Conservation (phyloP, 2,329 filamentous ascomycete genomes). For the Nannizzia gypsea region DNA sequence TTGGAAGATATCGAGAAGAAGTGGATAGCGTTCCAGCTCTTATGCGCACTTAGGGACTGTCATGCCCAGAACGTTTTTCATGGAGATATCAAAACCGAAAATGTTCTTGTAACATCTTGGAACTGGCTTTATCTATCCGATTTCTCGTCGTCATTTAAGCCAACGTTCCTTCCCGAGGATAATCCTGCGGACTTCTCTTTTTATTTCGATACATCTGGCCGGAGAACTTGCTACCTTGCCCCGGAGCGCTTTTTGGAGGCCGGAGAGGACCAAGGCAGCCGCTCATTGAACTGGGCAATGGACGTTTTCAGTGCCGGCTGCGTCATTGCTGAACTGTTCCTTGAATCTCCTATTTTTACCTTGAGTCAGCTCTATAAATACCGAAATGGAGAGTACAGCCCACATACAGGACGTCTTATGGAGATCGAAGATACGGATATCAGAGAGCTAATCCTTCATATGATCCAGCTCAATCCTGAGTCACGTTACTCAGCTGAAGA, state of each 20-base stretch:
- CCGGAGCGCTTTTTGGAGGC: constrained; percentile 78
- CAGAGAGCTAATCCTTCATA: constrained; percentile 79
- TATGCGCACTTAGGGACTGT: constrained; percentile 85
- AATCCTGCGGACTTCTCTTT: constrained; percentile 97
- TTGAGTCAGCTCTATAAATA: constrained; percentile 93
- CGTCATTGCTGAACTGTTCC: constrained; percentile 89
- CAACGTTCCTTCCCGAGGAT: constrained; percentile 83
- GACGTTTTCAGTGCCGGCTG: constrained; percentile 96
- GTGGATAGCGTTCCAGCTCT: constrained; percentile 91
- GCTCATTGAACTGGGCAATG: constrained; percentile 78
- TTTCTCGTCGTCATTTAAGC: constrained; percentile 92
- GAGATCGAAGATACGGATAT: constrained; percentile 82
- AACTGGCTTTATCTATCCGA: constrained; percentile 99
- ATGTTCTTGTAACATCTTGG: constrained; percentile 94
- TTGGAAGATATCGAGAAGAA: constrained; percentile 97
- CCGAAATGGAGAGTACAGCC: constrained; percentile 82
- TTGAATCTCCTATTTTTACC: constrained; percentile 95
- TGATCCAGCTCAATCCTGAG: constrained; percentile 91
- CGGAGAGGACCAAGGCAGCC: constrained; percentile 53
- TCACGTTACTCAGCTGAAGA: constrained; percentile 87
- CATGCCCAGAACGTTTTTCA: constrained; percentile 84
- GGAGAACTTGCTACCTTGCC: constrained; percentile 86
- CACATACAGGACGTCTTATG: constrained; percentile 63
- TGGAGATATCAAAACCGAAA: constrained; percentile 97
- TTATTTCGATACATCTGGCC: constrained; percentile 87